Conservation (phyloP, 768 basidiomycete species). For the Fomitopsis serialis region DNA sequence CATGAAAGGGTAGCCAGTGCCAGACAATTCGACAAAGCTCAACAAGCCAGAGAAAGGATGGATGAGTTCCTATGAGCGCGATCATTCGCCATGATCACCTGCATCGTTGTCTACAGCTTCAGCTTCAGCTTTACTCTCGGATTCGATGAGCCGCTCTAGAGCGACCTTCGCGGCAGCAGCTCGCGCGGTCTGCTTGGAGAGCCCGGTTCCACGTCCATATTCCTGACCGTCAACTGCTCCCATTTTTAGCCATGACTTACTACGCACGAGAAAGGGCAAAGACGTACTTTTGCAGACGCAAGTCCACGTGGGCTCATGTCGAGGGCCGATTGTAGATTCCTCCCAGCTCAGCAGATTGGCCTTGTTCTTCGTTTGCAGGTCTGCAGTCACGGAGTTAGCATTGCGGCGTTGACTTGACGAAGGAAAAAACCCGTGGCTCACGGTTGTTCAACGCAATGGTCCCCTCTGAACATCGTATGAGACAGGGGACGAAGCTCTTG, state of each 20-base stretch:
- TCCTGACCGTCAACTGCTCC: slow-evolving; percentile 4
- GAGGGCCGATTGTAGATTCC: slow-evolving; percentile 39
- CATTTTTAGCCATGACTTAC: not conserved
- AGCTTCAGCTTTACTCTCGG: not conserved
- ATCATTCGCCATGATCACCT: too few relatives aligned
- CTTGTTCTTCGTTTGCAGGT: slow-evolving; percentile 44
- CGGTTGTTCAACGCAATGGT: slow-evolving; percentile 35
- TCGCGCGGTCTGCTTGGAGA: slow-evolving; percentile 38
- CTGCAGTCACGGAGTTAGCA: slow-evolving; percentile 26
- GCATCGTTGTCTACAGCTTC: too few relatives aligned
- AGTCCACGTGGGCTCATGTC: slow-evolving; percentile 48
- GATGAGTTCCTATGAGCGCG: too few relatives aligned
- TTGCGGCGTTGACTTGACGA: too few relatives aligned
- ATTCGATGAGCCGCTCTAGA: not conserved
- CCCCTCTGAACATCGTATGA: slow-evolving; percentile 3
- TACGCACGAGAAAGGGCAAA: not conserved
- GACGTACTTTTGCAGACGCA: slow-evolving; percentile 51
- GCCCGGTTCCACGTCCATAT: slow-evolving; percentile 21
- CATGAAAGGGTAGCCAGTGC: too few relatives aligned
- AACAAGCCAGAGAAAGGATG: too few relatives aligned
- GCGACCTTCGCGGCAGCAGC: slow-evolving; percentile 13
- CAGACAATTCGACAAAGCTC: too few relatives aligned
- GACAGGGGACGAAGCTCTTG: too few relatives aligned
- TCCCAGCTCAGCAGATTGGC: slow-evolving; percentile 49
- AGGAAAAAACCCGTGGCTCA: slow-evolving; percentile 8